These are phyloP conservation scores for Lojkania enalia DNA, from an alignment of 2,329 filamentous ascomycete species.

Conservation along the genomic window DNA sequence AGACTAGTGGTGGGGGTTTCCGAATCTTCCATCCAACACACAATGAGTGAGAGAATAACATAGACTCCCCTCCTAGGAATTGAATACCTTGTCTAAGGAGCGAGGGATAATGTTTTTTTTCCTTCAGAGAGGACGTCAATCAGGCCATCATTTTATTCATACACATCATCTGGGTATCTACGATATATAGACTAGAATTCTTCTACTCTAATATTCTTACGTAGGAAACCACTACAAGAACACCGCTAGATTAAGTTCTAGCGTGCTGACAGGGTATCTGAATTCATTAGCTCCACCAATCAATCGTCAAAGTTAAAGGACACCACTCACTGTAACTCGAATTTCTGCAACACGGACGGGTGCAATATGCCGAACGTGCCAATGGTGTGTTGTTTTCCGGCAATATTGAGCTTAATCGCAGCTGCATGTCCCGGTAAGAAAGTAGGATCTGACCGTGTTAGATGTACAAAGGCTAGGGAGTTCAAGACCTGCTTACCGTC, in stretches of 20 bases:
- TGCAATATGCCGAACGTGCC: constrained; percentile 94
- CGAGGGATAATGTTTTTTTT: too few species aligned
- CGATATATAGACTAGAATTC: constrained; percentile 3
- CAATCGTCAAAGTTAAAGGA: background rate
- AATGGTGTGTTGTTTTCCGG: constrained; percentile 73
- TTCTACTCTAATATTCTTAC: background rate
- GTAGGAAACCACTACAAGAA: constrained; percentile 64
- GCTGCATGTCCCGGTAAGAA: constrained; percentile 92
- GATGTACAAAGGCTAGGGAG: constrained; percentile 3
- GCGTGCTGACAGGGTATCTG: constrained; percentile 86
- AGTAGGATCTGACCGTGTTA: constrained; percentile 64
- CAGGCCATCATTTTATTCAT: constrained; percentile 12
- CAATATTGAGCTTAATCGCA: constrained; percentile 75
- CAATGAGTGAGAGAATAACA: too few species aligned
- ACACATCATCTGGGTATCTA: constrained; percentile 17
- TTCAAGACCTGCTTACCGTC: constrained; percentile 59
- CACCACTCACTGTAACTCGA: constrained; percentile 75
- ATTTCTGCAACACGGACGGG: constrained; percentile 89
- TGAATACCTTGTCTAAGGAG: too few species aligned
- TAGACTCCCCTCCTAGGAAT: too few species aligned
- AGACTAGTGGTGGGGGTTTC: too few species aligned
- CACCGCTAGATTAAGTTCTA: constrained; percentile 93
- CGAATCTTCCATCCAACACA: too few species aligned
- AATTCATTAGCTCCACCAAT: constrained; percentile 18
- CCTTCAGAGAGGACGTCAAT: too few species aligned